Conservation (phyloP, 2,329 filamentous ascomycete genomes). For the Metarhizium anisopliae region DNA sequence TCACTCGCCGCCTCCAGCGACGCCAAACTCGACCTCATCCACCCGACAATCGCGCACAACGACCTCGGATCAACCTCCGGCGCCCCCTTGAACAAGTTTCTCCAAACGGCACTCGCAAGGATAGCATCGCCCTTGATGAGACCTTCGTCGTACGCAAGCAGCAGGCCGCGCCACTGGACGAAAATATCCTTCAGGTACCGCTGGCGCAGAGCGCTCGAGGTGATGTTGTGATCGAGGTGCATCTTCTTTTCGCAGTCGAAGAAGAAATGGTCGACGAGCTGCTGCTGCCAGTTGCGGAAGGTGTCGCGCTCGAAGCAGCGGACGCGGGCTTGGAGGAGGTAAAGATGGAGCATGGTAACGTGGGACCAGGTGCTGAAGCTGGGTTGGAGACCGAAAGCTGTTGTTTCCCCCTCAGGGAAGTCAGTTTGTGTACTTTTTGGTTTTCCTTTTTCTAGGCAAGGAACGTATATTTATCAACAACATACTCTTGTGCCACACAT, state of each 20-base stretch:
- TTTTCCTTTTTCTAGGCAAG: neutral
- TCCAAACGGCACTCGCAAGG: constrained; percentile 77
- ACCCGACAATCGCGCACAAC: constrained; percentile 46
- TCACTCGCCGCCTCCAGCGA: constrained; percentile 42
- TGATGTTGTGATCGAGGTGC: constrained; percentile 67
- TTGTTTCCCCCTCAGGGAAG: neutral
- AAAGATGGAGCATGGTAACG: constrained; percentile 93
- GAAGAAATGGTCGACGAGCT: constrained; percentile 93
- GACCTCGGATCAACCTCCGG: constrained; percentile 40
- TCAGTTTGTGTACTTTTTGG: neutral
- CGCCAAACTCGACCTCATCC: constrained; percentile 41
- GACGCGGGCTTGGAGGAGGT: constrained; percentile 75
- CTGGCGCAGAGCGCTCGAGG: constrained; percentile 49
- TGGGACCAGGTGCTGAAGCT: constrained; percentile 97
- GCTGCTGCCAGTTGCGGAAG: constrained; percentile 73
- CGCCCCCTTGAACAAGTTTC: constrained; percentile 77
- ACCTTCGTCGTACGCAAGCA: constrained; percentile 79
- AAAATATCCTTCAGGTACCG: constrained; percentile 80
- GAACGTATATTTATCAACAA: constrained; percentile 9
- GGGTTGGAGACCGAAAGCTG: constrained; percentile 69
- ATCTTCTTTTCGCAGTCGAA: constrained; percentile 79
- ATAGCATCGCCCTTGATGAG: constrained; percentile 68
- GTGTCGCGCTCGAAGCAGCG: constrained; percentile 65
- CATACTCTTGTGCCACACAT: constrained; percentile 68
- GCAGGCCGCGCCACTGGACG: constrained; percentile 80